phyloP scores from a whole-genome alignment of 2,329 filamentous ascomycete genomes.

The Exophiala viscosa region DNA sequence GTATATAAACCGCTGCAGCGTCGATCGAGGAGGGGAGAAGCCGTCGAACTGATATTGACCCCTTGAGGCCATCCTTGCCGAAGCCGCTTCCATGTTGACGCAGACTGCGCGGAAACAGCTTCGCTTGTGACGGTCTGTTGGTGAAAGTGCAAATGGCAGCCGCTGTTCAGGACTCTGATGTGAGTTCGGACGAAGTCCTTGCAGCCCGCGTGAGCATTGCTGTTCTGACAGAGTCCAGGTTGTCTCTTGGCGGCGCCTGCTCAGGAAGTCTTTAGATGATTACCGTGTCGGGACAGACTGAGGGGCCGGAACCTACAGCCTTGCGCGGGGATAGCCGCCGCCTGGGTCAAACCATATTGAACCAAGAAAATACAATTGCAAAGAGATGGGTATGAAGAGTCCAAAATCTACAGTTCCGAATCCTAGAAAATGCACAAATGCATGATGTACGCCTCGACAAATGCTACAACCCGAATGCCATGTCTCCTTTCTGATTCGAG shows the following conservation, averaged over 20 bases:
- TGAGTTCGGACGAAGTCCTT: too few relatives aligned
- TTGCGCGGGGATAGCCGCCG: not conserved
- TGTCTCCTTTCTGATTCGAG: conserved; percentile 1
- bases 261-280: too few relatives aligned
- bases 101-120: too few relatives aligned
- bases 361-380: too few relatives aligned
- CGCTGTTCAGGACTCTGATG: too few relatives aligned
- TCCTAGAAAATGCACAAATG: not conserved
- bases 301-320: not conserved
- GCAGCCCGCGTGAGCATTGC: too few relatives aligned
- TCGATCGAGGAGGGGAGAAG: conserved; percentile 73
- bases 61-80: conserved; percentile 88
- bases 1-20: conserved; percentile 91
- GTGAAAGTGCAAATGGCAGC: too few relatives aligned
- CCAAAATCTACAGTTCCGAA: too few relatives aligned
- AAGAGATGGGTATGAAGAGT: too few relatives aligned
- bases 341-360: not conserved
- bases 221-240: not conserved
- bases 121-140: too few relatives aligned
- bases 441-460: conserved; percentile 12
- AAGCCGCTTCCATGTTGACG: conserved; percentile 75
- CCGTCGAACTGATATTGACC: conserved; percentile 94
- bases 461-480: conserved; percentile 13
- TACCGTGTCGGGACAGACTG: not conserved
- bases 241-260: conserved; percentile 1